Base-by-base conservation (phyloP, 345 rosid genomes). In the Citropsis articulata region DNA sequence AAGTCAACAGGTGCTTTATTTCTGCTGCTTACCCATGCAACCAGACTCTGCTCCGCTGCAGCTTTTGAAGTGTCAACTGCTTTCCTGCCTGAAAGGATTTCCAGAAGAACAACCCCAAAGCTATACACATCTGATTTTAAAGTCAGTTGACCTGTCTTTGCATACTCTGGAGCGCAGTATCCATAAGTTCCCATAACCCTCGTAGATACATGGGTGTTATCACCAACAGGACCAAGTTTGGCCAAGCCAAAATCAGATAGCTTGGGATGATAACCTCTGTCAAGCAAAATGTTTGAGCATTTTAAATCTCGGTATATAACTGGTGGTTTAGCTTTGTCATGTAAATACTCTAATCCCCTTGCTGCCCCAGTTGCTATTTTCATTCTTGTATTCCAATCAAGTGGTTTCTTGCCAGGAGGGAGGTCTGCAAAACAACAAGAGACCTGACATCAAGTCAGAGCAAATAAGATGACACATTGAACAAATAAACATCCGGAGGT, bases 151-250 rank as follows among this genome's bases (percentile, higher is more conserved):
- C 98, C 98, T 4, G 98, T 94, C 98, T 92, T 94, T 77, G 98
- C 97, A 77, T 94, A 94, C 75, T 94, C 95, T 1, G 98, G 98
- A 69, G 98, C 97, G 45, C 97, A 94, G 75, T 94, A 94, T 69
- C 97, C 98, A 61, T 92, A 94, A 38, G 98, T 94, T 56, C 98
- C 98, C 98, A 94, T 92, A 79, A 94, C 98, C 75, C 97, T 91
- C 10, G 98, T 94, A 27, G 96, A 92, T 42, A 93, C 98, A 82
- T 92, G 98, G 38, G 96, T 92, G 27, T 91, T 89, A 77, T 94
- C 98, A 8, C 97, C 98, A 75, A 90, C 94, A 56, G 97, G 96
- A 5, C 98, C 98, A 73, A 94, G 82, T 83, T 94, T 94, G 73
- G 98, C 98, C 85, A 94, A 85, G 65, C 98, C 98, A 31, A 94